Evolutionary conservation across 2,329 filamentous ascomycete species (phyloP), one percentile per base, ranked within the genome.

Genomic region (Ceratocystis cubensis): DNA sequence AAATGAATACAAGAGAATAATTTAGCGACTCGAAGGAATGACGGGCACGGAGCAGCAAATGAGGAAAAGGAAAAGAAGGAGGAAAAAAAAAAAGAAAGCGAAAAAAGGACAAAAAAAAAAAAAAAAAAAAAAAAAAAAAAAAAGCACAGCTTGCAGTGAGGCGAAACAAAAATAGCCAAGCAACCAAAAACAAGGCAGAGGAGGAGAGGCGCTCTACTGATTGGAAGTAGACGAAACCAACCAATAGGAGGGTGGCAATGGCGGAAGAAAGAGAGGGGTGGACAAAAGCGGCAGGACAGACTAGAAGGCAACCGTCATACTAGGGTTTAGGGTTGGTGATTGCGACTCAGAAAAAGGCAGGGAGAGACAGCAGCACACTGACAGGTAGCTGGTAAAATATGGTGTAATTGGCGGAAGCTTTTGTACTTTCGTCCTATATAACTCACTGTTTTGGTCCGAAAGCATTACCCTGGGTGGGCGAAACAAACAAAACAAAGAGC

Each of bases 401-500:
- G 25, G 48, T 1, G n/a, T 3, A 25, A 22, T 15, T 5, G 17
- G 20, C 3, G 15, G 25, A 5, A 53, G 22, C 17, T 25, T 53
- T 20, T 8, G 4, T 13, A 8, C 48, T 22, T 28, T 53, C 20
- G 48, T 53, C 20, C 8, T 22, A 15, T 57, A 22, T 25, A 57
- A 17, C n/a, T 50, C 30, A 28, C 53, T 33, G 28, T 59, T 59
- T 59, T 59, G 56, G 56, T 33, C 56, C 33, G 13, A 33, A 33
- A 6, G 56, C 56, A n/a, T n/a, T 28, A 20, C 33, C 17, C 17
- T 59, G 30, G 56, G 28, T 8, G 56, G 20, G 48, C 48, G 56
- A 59, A 59, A 20, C 56, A 59, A 59, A 59, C 56, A 59, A 59
- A 59, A 59, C 56, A 59, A 33, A 59, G 56, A 41, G 56, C 56